Conservation (phyloP, 148 eudicot genomes). For the Simmondsia chinensis region DNA sequence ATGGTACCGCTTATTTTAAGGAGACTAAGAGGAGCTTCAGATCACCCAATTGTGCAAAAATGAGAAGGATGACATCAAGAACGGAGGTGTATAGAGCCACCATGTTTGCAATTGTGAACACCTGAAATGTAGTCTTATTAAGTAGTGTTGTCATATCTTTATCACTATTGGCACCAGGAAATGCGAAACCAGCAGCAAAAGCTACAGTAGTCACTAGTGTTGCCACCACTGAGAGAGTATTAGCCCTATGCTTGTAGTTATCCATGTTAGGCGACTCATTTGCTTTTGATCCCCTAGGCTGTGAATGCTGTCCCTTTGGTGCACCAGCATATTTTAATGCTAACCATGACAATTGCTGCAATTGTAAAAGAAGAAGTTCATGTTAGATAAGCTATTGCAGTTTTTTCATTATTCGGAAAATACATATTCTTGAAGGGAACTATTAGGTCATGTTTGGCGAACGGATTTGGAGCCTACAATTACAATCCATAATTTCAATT, state of each 20-base stretch:
- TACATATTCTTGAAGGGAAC: too few relatives aligned
- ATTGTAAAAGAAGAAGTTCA: too few relatives aligned
- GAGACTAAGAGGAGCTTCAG: slow-evolving; percentile 5
- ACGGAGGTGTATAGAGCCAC: slow-evolving; percentile 12
- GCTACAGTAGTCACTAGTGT: slow-evolving; percentile 23
- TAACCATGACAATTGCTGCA: slow-evolving; percentile 24
- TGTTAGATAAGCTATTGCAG: background rate
- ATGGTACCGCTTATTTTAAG: slow-evolving; percentile 12
- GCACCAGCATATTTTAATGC: slow-evolving; percentile 17
- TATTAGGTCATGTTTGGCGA: too few relatives aligned
- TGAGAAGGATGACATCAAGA: slow-evolving; percentile 8
- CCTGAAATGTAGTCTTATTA: slow-evolving; percentile 13
- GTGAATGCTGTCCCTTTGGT: background rate
- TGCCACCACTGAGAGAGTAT: slow-evolving; percentile 19
- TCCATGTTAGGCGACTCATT: too few relatives aligned
- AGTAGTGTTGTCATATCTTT: slow-evolving; percentile 11
- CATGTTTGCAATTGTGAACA: slow-evolving; percentile 8
- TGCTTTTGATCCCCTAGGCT: background rate
- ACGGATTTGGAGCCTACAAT: too few relatives aligned
- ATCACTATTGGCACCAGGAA: slow-evolving; percentile 13
- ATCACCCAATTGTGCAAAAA: slow-evolving; percentile 24
- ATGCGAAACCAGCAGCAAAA: slow-evolving; percentile 19
- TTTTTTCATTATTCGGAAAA: too few relatives aligned
- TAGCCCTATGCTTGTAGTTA: slow-evolving; percentile 20
- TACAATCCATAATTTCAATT: too few relatives aligned